Percentiles rank a stretch among this genome's conserved stretches.
Evolutionary conservation across 2,329 filamentous ascomycete genomes (phyloP).

Genomic region (Alternaria brassicicola): DNA sequence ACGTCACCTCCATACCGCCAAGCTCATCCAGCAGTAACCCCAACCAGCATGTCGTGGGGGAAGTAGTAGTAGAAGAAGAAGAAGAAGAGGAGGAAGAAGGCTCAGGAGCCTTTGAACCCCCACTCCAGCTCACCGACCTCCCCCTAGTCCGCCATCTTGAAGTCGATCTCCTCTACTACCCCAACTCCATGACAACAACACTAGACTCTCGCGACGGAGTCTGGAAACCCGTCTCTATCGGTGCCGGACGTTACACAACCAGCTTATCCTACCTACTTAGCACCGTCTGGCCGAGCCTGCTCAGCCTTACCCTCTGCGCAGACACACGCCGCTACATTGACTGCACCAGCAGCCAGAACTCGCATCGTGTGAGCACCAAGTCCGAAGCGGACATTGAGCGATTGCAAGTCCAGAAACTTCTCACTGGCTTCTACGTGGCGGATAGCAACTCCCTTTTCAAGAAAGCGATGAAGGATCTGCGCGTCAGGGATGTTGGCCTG

Average conservation of each 20-base stretch:
- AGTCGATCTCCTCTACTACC: conserved; percentile 39
- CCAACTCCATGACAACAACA: conserved; percentile 9
- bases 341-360: background rate
- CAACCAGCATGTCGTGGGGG: conserved; percentile 1
- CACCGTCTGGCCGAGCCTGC: conserved; percentile 14
- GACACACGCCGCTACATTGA: conserved; percentile 20
- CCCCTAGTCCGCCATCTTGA: conserved; percentile 31
- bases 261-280: conserved; percentile 24
- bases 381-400: conserved; percentile 6
- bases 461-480: conserved; percentile 21
- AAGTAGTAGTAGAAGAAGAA: background rate
- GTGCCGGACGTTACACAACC: conserved; percentile 31
- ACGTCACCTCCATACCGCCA: conserved; percentile 26
- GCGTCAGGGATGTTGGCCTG: conserved; percentile 19
- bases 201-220: conserved; percentile 7
- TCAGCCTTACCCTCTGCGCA: conserved; percentile 20
- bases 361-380: conserved; percentile 4
- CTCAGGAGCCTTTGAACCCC: conserved; percentile 34
- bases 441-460: conserved; percentile 26
- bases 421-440: conserved; percentile 34
- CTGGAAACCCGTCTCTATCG: conserved; percentile 25
- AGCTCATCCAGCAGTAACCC: background rate
- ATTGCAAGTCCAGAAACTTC: conserved; percentile 25
- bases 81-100: conserved; percentile 9
- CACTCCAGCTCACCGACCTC: conserved; percentile 29